Base-by-base conservation (phyloP, 2,329 filamentous ascomycete species). In the Fusarium algeriense region DNA sequence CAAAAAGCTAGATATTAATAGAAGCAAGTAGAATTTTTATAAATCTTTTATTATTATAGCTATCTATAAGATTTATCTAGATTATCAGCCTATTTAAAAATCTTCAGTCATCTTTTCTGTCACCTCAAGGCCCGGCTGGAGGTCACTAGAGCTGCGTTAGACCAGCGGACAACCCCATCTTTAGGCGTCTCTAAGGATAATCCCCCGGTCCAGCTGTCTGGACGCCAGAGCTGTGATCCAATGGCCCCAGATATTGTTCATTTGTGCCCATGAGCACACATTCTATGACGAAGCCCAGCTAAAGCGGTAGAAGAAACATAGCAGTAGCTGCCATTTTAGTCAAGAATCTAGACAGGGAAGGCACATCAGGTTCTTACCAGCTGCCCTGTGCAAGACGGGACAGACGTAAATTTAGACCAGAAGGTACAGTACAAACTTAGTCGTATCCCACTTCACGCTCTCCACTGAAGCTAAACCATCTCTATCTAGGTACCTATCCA, bases 151-250 rank as follows among this genome's bases (percentile, higher is more conserved):
- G 69, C 67, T 69, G 46, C 40, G 50, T 62, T 71, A 65, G 69
- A 67, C 60, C 65, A 58, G 56, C 69, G 49, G 70, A 59, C 74
- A 64, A 75, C 74, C 74, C 74, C 74, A 73, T 76, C 70, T 75
- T 76, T 73, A 60, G 68, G 72, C 69, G 66, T 63, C 59, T 64
- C 59, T 58, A 59, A 72, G 62, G 54, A 46, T 50, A 62, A 61
- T 68, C 60, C 68, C 70, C 71, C 60, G 60, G 67, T 73, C 70
- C 48, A 73, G 55, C 55, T 55, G 66, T 44, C 54, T 55, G 49
- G 61, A 54, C 53, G 44, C 58, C 46, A 61, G 48, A 72, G 59
- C 40, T 41, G 49, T 53, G 35, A 53, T 48, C 54, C 44, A 70
- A 70, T 60, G 44, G 56, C 41, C 60, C 56, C 45, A 70, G 48